Evolutionary conservation across 2,329 filamentous ascomycete species (phyloP).

Genomic region (Penicillium frequentans): DNA sequence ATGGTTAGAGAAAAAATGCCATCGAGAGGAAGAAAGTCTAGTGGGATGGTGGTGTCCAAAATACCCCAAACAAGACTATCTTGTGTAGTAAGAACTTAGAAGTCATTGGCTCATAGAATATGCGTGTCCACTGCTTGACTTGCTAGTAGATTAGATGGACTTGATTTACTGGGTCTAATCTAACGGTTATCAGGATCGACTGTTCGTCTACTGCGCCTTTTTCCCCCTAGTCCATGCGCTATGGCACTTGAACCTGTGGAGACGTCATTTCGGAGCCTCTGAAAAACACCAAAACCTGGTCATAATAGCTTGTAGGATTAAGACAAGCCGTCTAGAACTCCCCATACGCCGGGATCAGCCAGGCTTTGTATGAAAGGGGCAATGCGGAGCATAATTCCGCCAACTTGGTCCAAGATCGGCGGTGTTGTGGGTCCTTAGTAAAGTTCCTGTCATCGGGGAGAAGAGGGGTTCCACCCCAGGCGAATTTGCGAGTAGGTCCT

Average conservation of each 20-base stretch:
- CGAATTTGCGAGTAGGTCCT: too few species aligned
- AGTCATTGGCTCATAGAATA: constrained; percentile 11
- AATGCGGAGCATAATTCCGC: background rate
- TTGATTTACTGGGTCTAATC: constrained; percentile 3
- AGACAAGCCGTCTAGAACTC: background rate
- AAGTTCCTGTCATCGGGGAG: background rate
- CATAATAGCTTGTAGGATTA: background rate
- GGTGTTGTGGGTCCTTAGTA: background rate
- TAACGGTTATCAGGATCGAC: background rate
- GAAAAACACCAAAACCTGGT: background rate
- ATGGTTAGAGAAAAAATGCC: constrained; percentile 19
- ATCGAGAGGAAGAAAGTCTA: background rate
- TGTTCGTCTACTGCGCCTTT: background rate
- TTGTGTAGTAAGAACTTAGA: constrained; percentile 10
- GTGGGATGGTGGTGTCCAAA: background rate
- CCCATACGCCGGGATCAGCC: background rate
- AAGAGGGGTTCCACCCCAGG: too few species aligned
- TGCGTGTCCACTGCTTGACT: background rate
- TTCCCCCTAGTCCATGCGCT: background rate
- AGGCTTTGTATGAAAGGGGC: background rate
- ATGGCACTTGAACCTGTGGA: background rate
- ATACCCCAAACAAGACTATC: background rate
- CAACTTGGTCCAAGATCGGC: constrained; percentile 1
- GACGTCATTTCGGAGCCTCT: background rate
- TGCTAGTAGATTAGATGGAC: background rate